Evolutionary conservation across 108 stramenopile species (phyloP).

Genomic region (Seminavis robusta): DNA sequence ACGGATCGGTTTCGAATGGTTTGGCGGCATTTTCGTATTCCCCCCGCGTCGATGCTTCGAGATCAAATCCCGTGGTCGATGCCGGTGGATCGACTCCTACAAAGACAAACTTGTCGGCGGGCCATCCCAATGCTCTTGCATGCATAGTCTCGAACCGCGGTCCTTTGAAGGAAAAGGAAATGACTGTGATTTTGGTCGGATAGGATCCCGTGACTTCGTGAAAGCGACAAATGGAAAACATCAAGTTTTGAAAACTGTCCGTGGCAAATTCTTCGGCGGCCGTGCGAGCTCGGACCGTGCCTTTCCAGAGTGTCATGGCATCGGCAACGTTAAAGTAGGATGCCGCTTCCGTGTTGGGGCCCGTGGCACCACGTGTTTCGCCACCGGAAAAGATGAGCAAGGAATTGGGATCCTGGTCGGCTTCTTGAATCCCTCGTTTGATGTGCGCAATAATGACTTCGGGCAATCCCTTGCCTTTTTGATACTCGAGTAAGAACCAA

Average conservation of each 20-base stretch:
- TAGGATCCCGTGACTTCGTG: slow-evolving; percentile 90
- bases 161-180: slow-evolving; percentile 94
- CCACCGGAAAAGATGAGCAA: slow-evolving; percentile 94
- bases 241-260: slow-evolving; percentile 94
- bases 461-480: slow-evolving; percentile 82
- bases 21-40: slow-evolving; percentile 73
- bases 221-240: slow-evolving; percentile 96
- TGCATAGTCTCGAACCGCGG: slow-evolving; percentile 84
- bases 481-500: slow-evolving; percentile 94
- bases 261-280: slow-evolving; percentile 92
- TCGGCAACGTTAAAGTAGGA: slow-evolving; percentile 85
- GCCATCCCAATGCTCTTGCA: slow-evolving; percentile 83
- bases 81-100: slow-evolving; percentile 86
- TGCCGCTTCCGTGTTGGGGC: slow-evolving; percentile 82
- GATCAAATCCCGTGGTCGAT: slow-evolving; percentile 75
- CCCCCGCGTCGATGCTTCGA: slow-evolving; percentile 51
- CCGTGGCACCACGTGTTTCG: slow-evolving; percentile 85
- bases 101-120: slow-evolving; percentile 67
- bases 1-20: slow-evolving; percentile 89
- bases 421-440: slow-evolving; percentile 70
- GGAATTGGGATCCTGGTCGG: slow-evolving; percentile 62
- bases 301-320: slow-evolving; percentile 69
- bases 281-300: slow-evolving; percentile 70
- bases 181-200: slow-evolving; percentile 83
- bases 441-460: slow-evolving; percentile 89